Base-by-base conservation (phyloP, 2,329 filamentous ascomycete species). In the Aspergillus latus region DNA sequence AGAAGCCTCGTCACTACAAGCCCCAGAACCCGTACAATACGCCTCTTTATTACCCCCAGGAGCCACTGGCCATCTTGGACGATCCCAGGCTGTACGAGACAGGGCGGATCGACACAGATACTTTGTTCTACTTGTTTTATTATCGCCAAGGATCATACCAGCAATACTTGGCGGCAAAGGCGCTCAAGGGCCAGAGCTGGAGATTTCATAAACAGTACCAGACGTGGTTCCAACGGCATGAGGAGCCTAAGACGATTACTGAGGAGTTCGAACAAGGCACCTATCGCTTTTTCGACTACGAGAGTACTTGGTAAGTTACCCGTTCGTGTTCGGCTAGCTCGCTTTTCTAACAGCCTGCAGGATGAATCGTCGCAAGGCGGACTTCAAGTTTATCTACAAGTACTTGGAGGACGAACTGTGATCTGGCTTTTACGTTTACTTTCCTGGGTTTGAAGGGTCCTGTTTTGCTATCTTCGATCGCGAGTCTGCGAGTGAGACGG, bases 131-230 rank as follows among this genome's bases (percentile, higher is more conserved):
- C 76, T 89, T 96, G 45, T 99, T 99, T 77, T 99, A 99, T 80
- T 99, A 99, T 80, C 91, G 93, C 65, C 94, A 99, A 75, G 92
- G 92, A 28, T 92, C 92, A 1, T 92, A 96, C 66, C 92, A 97
- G 73, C 94, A 99, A 72, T 97, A 92, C 70, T 82, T 97, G 57
- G 92, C 94, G 1, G 94, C 94, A 11, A 96, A 96, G 76, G 91
- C 94, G n/a, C 79, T 99, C 51, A 99, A 99, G 78, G 90, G 93
- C 64, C 94, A 99, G 75, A 97, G 92, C 75, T 99, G 94, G 94
- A 85, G 94, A 55, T 99, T 99, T 74, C 94, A 99, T 78, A 99
- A 99, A 80, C 94, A 97, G 74, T 99, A 99, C 72, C 94, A 96
- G 75, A 99, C 94, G 1, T 99, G 94, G 94, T 99, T 99, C 70